Conservation (phyloP, 2,329 filamentous ascomycete genomes). For the Cordyceps javanica region DNA sequence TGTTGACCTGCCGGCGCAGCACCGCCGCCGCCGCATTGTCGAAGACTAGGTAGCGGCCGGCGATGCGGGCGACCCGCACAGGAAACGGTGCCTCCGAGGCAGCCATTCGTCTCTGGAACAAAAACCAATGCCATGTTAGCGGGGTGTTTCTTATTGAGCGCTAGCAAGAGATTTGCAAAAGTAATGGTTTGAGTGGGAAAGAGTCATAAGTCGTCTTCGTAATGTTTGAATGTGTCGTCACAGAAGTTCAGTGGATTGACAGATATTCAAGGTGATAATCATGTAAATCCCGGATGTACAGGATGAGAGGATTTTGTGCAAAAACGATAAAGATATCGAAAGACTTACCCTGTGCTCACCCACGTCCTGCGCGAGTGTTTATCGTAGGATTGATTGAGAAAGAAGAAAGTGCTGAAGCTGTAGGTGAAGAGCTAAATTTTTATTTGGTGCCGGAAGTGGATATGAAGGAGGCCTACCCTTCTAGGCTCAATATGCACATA, state of each 20-base stretch:
- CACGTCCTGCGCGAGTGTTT: constrained; percentile 11
- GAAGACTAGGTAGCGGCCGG: constrained; percentile 81
- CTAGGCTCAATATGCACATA: constrained; percentile 13
- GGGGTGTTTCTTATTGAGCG: not conserved
- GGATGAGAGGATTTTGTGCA: not conserved
- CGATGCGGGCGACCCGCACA: constrained; percentile 75
- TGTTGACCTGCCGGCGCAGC: constrained; percentile 72
- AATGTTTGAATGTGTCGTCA: constrained; percentile 38
- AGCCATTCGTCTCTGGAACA: constrained; percentile 16
- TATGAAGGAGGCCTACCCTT: constrained; percentile 3
- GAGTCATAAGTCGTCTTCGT: constrained; percentile 40
- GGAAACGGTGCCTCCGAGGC: constrained; percentile 27
- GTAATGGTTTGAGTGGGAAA: constrained; percentile 1
- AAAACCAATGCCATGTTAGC: constrained; percentile 6
- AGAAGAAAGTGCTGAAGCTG: not conserved
- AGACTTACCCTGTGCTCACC: constrained; percentile 16
- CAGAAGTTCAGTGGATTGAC: constrained; percentile 53
- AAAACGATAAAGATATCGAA: constrained; percentile 6
- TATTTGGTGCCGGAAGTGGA: constrained; percentile 8
- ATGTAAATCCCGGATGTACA: constrained; percentile 24
- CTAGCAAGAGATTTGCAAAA: not conserved
- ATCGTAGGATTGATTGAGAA: not conserved
- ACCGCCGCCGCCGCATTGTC: constrained; percentile 73
- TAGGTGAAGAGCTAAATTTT: constrained; percentile 4
- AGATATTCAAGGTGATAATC: constrained; percentile 50